These are phyloP conservation scores for Penicilliopsis zonata DNA, from an alignment of 495 filamentous ascomycete genomes.

Conservation along the genomic window DNA sequence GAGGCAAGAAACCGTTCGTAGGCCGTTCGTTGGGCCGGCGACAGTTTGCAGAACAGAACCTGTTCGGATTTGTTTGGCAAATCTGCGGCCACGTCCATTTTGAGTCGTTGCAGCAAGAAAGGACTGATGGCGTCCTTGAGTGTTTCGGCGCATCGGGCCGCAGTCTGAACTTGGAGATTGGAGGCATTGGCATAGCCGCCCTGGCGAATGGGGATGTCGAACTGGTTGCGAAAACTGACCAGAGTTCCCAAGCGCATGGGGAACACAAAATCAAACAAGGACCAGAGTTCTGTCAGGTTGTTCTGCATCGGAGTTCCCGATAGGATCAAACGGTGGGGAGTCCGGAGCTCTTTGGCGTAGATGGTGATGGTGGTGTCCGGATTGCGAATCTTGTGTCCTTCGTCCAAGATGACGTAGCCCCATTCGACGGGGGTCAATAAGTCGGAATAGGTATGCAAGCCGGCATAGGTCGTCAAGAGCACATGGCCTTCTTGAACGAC, in stretches of 20 bases:
- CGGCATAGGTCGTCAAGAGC: constrained; percentile 87
- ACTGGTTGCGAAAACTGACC: constrained; percentile 76
- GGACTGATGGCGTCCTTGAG: constrained; percentile 85
- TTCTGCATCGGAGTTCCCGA: constrained; percentile 98
- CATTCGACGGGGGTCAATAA: constrained; percentile 71
- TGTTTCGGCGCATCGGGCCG: constrained; percentile 78
- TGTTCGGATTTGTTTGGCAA: constrained; percentile 91
- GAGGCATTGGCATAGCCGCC: constrained; percentile 91
- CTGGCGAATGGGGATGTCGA: constrained; percentile 81
- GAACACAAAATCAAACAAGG: constrained; percentile 90
- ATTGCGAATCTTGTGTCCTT: constrained; percentile 96
- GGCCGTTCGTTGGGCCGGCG: constrained; percentile 56
- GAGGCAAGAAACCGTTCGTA: constrained; percentile 76
- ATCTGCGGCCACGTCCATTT: constrained; percentile 86
- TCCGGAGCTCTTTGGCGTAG: constrained; percentile 81
- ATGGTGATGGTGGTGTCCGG: constrained; percentile 87
- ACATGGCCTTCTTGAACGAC: constrained; percentile 85
- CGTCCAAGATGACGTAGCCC: constrained; percentile 89
- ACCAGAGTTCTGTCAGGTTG: constrained; percentile 93
- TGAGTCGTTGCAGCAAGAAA: constrained; percentile 86
- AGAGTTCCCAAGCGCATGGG: constrained; percentile 91
- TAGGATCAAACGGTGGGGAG: constrained; percentile 79
- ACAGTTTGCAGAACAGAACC: constrained; percentile 89
- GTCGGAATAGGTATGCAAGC: constrained; percentile 74
- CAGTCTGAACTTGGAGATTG: constrained; percentile 84